These are phyloP conservation scores for Acacia melanoxylon DNA, from an alignment of 306 rosid genomes.

Conservation along the genomic window DNA sequence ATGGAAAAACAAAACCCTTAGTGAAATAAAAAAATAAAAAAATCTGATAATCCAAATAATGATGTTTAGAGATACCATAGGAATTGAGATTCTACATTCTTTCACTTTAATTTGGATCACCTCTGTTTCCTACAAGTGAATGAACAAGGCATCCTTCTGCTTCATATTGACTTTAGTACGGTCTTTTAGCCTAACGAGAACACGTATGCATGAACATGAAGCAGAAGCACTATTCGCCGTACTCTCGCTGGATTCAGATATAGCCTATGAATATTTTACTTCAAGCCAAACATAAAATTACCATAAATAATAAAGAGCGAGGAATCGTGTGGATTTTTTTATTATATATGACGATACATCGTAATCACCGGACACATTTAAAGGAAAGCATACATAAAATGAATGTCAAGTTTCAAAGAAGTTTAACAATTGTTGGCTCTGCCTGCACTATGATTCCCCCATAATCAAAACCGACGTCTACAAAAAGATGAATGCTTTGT, in stretches of 20 bases:
- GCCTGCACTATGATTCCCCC: not conserved
- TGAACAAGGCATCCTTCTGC: not conserved
- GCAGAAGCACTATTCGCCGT: not conserved
- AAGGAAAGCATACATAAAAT: not conserved
- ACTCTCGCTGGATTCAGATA: not conserved
- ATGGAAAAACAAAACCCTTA: accelerated
- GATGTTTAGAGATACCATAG: not conserved
- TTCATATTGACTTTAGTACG: not conserved
- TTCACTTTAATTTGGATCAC: not conserved
- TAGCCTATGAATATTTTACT: not conserved
- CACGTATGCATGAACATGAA: not conserved
- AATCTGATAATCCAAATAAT: no score
- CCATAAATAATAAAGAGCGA: not conserved
- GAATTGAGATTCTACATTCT: not conserved
- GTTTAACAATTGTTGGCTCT: not conserved
- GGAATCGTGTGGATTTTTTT: not conserved
- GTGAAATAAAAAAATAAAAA: no score
- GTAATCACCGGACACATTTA: not conserved
- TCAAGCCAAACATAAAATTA: not conserved
- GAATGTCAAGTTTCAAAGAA: not conserved
- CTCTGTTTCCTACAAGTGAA: not conserved
- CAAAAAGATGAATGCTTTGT: not conserved
- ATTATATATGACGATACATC: not conserved
- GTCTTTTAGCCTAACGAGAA: not conserved
- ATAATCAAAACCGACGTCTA: not conserved